A percentile compares a stretch with the other conserved stretches of the same genome.
phyloP scores from a whole-genome alignment of 2,329 filamentous ascomycete species.

The Proliferodiscus dingleyae region DNA sequence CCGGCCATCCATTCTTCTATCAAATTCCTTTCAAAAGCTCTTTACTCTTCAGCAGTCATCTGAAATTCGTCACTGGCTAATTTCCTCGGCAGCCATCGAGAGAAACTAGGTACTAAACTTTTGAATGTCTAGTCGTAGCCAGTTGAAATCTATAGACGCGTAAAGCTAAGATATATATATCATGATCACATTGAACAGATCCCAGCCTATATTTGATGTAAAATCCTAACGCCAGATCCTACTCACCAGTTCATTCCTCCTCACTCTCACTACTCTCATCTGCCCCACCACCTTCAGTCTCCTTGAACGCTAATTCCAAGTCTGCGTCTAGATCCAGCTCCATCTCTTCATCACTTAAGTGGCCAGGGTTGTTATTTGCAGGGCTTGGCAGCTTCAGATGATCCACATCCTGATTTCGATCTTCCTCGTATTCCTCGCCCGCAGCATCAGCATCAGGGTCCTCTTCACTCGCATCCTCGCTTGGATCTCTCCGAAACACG shows the following conservation, averaged over 20 bases:
- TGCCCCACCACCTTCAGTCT: slow-evolving; percentile 19
- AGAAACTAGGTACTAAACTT: background rate
- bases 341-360: slow-evolving; percentile 28
- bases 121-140: background rate
- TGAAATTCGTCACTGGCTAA: too few relatives aligned
- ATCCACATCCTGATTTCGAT: slow-evolving; percentile 33
- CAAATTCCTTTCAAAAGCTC: too few relatives aligned
- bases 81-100: background rate
- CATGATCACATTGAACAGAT: background rate
- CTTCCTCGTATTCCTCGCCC: slow-evolving; percentile 38
- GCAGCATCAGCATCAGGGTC: slow-evolving; percentile 46
- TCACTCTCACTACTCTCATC: slow-evolving; percentile 32
- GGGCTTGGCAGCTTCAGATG: slow-evolving; percentile 51
- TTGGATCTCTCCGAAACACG: slow-evolving; percentile 23
- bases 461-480: slow-evolving; percentile 39
- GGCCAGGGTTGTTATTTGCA: slow-evolving; percentile 35
- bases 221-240: slow-evolving; percentile 2
- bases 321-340: slow-evolving; percentile 32
- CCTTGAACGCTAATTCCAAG: slow-evolving; percentile 28
- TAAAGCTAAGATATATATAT: background rate
- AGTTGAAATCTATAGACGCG: background rate
- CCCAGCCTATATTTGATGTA: background rate
- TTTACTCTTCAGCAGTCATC: too few relatives aligned
- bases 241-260: slow-evolving; percentile 26
- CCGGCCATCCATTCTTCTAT: too few relatives aligned